Base-by-base conservation (phyloP, 352 stramenopile species). In the Pythium insidiosum region DNA sequence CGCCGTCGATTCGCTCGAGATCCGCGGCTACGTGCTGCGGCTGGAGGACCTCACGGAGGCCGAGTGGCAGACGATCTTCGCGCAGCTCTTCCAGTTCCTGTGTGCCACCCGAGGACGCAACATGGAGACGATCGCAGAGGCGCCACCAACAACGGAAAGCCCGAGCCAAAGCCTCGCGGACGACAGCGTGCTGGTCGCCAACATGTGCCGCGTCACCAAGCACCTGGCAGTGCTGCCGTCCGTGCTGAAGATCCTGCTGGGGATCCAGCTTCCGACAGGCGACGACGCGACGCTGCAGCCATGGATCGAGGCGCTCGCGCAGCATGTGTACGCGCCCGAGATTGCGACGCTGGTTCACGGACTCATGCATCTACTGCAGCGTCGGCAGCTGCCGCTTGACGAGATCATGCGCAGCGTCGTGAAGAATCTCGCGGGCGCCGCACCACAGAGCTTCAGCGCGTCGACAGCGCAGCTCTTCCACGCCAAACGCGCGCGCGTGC, bases 21-120 rank as follows among this genome's bases (percentile, higher is more conserved):
- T 74, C 6, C 69, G 76, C n/a, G 73, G 73, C 12, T 88, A 81
- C 50, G 50, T 88, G 22, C 38, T 86, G 16, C 60, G 69, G 0
- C 47, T 88, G 6, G 73, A 88, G 28, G 76, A 88, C 36, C 60
- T 88, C 24, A 81, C 73, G 1, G 59, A 63, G 35, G 44, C 33
- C 0, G 71, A 86, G 56, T 89, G 77, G 77, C 83, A 72, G 53
- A 53, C 53, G n/a, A 81, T 89, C 47, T 89, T 89, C 54, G 54
- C 45, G 9, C 58, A 73, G 2, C 47, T 89, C 15, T 89, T 73
- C 40, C 62, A 50, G 2, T 73, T 83, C 52, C 43, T 89, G 23
- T 79, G 65, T 47, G 44, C n/a, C n/a, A n/a, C n/a, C n/a, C n/a
- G n/a, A n/a, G n/a, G n/a, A n/a, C n/a, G n/a, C n/a, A n/a, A n/a